These are phyloP conservation scores for Nakataea oryzae DNA, from an alignment of 2,329 filamentous ascomycete genomes.

Conservation along the genomic window DNA sequence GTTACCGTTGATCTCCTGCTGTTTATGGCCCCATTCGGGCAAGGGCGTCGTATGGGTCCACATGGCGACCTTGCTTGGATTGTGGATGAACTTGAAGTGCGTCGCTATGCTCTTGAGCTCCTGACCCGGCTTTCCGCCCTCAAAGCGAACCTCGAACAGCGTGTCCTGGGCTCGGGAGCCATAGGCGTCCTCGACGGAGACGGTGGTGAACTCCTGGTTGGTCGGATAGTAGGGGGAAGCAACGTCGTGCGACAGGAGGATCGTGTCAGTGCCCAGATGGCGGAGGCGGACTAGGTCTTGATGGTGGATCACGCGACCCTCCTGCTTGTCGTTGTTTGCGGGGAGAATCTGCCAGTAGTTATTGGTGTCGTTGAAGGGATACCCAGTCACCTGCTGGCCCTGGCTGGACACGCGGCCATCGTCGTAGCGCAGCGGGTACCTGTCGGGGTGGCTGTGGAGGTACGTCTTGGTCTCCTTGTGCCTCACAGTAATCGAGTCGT, in stretches of 20 bases:
- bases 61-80: slow-evolving; percentile 94
- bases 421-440: slow-evolving; percentile 89
- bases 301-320: slow-evolving; percentile 62
- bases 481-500: slow-evolving; percentile 73
- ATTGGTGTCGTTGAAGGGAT: slow-evolving; percentile 97
- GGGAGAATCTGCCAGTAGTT: slow-evolving; percentile 96
- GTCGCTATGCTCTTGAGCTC: slow-evolving; percentile 85
- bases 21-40: slow-evolving; percentile 95
- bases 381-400: slow-evolving; percentile 95
- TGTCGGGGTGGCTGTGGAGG: slow-evolving; percentile 84
- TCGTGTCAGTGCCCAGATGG: slow-evolving; percentile 74
- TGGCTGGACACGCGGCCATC: slow-evolving; percentile 96
- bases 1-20: slow-evolving; percentile 98
- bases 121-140: slow-evolving; percentile 69
- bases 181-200: slow-evolving; percentile 59
- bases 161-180: slow-evolving; percentile 76
- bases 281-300: slow-evolving; percentile 79
- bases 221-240: slow-evolving; percentile 93
- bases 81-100: slow-evolving; percentile 93
- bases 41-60: slow-evolving; percentile 94
- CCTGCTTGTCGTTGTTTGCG: slow-evolving; percentile 42
- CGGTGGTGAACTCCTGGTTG: slow-evolving; percentile 96
- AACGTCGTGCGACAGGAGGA: slow-evolving; percentile 90
- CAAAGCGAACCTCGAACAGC: slow-evolving; percentile 84
- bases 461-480: slow-evolving; percentile 98